phyloP scores from a whole-genome alignment of 164 flowering plant genomes.

The Vitis rotundifolia region DNA sequence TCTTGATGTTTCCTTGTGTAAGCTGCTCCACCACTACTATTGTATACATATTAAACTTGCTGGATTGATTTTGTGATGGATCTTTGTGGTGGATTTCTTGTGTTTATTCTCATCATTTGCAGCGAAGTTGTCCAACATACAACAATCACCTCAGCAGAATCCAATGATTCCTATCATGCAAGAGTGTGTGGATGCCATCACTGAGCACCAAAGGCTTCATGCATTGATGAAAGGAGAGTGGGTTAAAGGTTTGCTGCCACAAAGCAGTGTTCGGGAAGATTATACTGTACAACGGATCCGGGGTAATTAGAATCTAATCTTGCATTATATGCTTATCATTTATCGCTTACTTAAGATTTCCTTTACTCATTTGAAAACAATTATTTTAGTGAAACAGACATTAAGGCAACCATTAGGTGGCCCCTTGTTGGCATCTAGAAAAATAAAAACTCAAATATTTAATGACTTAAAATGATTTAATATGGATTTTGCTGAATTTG shows the following conservation, averaged over 20 bases:
- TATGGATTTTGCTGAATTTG: too few species aligned
- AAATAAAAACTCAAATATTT: too few species aligned
- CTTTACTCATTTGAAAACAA: background rate
- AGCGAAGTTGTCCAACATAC: constrained; percentile 60
- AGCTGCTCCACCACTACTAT: constrained; percentile 21
- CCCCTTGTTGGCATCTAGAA: too few species aligned
- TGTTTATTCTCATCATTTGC: constrained; percentile 27
- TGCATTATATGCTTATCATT: background rate
- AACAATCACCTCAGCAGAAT: constrained; percentile 58
- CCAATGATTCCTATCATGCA: constrained; percentile 58
- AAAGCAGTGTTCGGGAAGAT: constrained; percentile 79
- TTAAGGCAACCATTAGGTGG: background rate
- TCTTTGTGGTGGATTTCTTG: constrained; percentile 1
- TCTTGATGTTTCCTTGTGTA: constrained; percentile 64
- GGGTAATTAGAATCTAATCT: constrained; percentile 37
- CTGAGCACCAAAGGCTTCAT: constrained; percentile 90
- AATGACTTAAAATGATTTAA: too few species aligned
- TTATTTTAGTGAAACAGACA: background rate
- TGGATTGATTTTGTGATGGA: background rate
- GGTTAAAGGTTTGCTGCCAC: constrained; percentile 89
- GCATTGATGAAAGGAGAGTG: constrained; percentile 91
- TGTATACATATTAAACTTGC: background rate
- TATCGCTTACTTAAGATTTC: background rate
- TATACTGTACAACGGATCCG: constrained; percentile 80
- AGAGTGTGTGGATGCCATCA: constrained; percentile 90